Evolutionary conservation across 495 filamentous ascomycete genomes (phyloP), one percentile per base, ranked within the genome.

Genomic region (Aspergillus biplanus): DNA sequence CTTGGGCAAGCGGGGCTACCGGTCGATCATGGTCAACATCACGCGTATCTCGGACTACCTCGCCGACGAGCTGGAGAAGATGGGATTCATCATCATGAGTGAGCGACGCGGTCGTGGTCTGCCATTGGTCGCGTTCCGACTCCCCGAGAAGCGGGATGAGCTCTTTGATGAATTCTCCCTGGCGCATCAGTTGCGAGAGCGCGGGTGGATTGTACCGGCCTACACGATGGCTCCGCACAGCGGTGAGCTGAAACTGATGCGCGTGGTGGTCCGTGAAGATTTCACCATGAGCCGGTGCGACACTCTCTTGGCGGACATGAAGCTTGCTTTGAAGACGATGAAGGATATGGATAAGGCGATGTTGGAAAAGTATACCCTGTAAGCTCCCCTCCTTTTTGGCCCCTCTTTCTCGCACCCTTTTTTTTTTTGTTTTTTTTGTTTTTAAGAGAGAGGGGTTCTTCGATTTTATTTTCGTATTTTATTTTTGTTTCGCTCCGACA

Each of bases 181-280:
- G n/a, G 92, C 92, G 12, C 93, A 96, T 73, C 87, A 89, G 74
- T 85, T 97, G 42, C 89, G 93, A 46, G 85, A 88, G 56, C 85
- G 92, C 33, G 91, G 92, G 42, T 97, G 93, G 93, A 87, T 96
- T 44, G 89, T 97, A 0, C 93, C 93, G 0, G 93, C 93, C 0
- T 97, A 97, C 75, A 97, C 92, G 33, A 96, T 97, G 92, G 92
- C 93, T 13, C 93, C 93, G 13, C 80, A 96, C 69, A 89, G 89
- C 56, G 78, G 90, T 53, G 78, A 84, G 65, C 77, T 97, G 65
- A 92, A 95, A 83, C 83, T 97, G 83, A 89, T 97, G 82, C 87
- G 93, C 31, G 85, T 97, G 13, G 93, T 97, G 6, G 89, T 97
- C 16, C 86, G 93, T 50, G 93, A 96, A 77, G 93, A 96, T 74